phyloP scores from a whole-genome alignment of 2,329 filamentous ascomycete species.

The Phaeophleospora eucalypticola region DNA sequence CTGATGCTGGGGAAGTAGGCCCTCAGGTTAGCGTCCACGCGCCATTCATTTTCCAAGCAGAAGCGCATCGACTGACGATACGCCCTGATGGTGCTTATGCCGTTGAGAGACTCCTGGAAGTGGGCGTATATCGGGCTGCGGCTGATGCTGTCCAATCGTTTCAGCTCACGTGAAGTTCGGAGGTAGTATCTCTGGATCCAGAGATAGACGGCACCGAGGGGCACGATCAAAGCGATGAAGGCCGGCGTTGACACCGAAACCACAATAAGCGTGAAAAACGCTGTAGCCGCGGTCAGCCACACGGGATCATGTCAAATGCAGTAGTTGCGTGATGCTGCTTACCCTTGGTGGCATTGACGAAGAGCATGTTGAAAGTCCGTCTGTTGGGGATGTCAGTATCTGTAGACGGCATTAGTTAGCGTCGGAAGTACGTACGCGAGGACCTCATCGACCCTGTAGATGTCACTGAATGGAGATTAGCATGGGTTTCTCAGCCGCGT shows the following conservation, averaged over 20 bases:
- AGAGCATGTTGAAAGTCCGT: slow-evolving; percentile 92
- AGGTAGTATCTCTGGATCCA: slow-evolving; percentile 97
- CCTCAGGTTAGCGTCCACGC: slow-evolving; percentile 87
- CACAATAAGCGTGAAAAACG: slow-evolving; percentile 76
- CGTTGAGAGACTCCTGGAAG: slow-evolving; percentile 94
- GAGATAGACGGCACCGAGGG: slow-evolving; percentile 75
- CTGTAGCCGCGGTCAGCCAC: slow-evolving; percentile 29
- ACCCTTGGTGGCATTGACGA: slow-evolving; percentile 45
- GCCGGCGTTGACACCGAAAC: slow-evolving; percentile 77
- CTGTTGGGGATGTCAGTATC: slow-evolving; percentile 34
- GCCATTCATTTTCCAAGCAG: slow-evolving; percentile 91
- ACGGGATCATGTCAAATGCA: slow-evolving; percentile 21
- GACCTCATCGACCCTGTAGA: slow-evolving; percentile 69
- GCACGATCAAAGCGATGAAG: slow-evolving; percentile 77
- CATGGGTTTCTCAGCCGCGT: background rate
- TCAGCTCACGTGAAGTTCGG: slow-evolving; percentile 90
- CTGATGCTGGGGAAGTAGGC: slow-evolving; percentile 96
- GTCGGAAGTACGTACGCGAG: slow-evolving; percentile 56
- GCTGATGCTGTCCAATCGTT: slow-evolving; percentile 90
- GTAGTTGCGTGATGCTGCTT: slow-evolving; percentile 23
- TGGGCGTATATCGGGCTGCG: slow-evolving; percentile 96
- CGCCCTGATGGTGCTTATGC: slow-evolving; percentile 90
- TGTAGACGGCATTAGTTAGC: background rate
- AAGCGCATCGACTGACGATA: slow-evolving; percentile 88
- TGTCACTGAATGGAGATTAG: background rate